Conservation (phyloP, 305 asterid species). For the Fraxinus sp. region DNA sequence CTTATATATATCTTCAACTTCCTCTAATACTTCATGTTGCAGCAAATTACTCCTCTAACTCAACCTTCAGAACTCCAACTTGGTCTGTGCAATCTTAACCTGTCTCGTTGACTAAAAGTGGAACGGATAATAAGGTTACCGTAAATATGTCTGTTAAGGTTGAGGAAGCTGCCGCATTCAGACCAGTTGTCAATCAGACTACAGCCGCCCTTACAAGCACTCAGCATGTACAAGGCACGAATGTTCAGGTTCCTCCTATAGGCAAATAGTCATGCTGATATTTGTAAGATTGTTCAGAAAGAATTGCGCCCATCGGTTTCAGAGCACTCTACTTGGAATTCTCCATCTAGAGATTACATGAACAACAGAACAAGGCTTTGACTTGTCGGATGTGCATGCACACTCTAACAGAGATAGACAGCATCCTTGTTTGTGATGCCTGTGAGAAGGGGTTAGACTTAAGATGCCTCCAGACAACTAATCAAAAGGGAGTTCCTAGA, state of each 20-base stretch:
- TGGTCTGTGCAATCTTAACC: constrained; percentile 69
- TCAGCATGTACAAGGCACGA: constrained; percentile 35
- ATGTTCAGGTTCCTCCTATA: neutral
- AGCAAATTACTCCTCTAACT: constrained; percentile 54
- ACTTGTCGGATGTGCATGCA: constrained; percentile 74
- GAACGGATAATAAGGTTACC: constrained; percentile 51
- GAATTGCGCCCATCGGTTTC: constrained; percentile 52
- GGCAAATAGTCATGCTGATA: constrained; percentile 65
- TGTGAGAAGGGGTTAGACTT: constrained; percentile 62
- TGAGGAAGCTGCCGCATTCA: constrained; percentile 56
- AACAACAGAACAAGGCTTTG: constrained; percentile 50
- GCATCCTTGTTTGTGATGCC: neutral
- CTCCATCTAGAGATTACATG: constrained; percentile 85
- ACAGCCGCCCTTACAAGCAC: constrained; percentile 29
- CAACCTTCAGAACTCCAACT: constrained; percentile 56
- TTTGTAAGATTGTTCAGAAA: constrained; percentile 75
- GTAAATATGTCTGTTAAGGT: constrained; percentile 44
- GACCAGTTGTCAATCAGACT: constrained; percentile 51
- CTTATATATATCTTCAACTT: constrained; percentile 10
- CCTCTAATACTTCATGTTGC: constrained; percentile 28
- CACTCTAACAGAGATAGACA: constrained; percentile 60
- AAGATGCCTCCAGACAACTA: constrained; percentile 71
- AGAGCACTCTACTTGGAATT: constrained; percentile 53
- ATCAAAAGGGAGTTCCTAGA: constrained; percentile 54
- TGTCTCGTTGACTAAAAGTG: constrained; percentile 43